phyloP scores from a whole-genome alignment of 2,329 filamentous ascomycete species.

The Lasiodiplodia hormozganensis region DNA sequence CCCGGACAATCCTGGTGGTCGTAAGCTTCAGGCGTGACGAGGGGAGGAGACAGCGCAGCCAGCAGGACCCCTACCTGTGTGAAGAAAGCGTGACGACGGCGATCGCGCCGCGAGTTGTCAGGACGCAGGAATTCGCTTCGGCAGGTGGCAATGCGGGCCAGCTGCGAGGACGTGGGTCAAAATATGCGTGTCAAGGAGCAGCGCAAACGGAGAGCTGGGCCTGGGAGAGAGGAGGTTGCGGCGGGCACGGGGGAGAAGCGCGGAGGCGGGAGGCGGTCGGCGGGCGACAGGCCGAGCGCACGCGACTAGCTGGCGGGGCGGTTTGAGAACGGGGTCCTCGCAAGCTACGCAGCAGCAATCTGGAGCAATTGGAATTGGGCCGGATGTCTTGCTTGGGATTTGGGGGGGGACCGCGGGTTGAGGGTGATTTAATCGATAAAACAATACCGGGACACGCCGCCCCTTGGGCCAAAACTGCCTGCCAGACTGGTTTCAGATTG shows the following conservation, averaged over 20 bases:
- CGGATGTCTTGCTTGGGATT: slow-evolving; percentile 21
- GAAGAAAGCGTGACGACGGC: slow-evolving; percentile 18
- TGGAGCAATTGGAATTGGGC: slow-evolving; percentile 27
- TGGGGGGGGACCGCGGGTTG: slow-evolving; percentile 14
- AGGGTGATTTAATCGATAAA: slow-evolving; percentile 17
- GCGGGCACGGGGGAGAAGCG: slow-evolving; percentile 21
- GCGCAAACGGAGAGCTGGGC: slow-evolving; percentile 16
- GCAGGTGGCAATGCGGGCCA: background rate
- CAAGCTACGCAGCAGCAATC: slow-evolving; percentile 21
- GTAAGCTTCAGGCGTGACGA: slow-evolving; percentile 25
- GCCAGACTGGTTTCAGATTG: slow-evolving; percentile 19
- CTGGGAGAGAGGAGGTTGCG: slow-evolving; percentile 22
- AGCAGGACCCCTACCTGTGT: slow-evolving; percentile 28
- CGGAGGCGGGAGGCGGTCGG: slow-evolving; percentile 18
- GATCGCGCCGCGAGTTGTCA: slow-evolving; percentile 8
- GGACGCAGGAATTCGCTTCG: background rate
- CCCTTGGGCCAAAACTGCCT: slow-evolving; percentile 21
- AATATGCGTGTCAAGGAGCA: slow-evolving; percentile 6
- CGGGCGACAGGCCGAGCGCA: slow-evolving; percentile 16
- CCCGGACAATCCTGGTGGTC: slow-evolving; percentile 20
- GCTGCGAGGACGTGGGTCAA: background rate
- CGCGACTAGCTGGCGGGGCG: slow-evolving; percentile 11
- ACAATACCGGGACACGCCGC: slow-evolving; percentile 21
- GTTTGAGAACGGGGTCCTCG: background rate
- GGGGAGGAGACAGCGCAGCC: slow-evolving; percentile 17